Evolutionary conservation across 2,329 filamentous ascomycete genomes (phyloP).

Genomic region (Neofusicoccum laricinum): DNA sequence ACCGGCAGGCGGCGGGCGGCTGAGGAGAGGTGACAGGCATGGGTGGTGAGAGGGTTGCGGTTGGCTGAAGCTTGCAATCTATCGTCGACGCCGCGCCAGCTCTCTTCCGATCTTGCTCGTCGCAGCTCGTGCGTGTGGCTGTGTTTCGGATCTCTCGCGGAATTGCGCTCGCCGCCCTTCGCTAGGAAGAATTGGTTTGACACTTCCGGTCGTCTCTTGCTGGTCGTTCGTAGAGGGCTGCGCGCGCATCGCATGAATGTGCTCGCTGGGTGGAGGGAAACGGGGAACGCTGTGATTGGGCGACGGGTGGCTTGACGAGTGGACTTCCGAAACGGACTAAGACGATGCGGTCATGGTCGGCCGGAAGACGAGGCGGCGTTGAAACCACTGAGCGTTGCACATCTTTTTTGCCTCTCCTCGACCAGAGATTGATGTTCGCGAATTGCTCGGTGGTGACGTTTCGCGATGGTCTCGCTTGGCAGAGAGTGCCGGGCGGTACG

Average conservation of each 20-base stretch:
- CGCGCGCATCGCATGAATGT: no score
- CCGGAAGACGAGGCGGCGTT: not conserved
- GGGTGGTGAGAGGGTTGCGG: not conserved
- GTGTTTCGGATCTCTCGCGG: no score
- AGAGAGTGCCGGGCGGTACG: not conserved
- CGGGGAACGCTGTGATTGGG: no score
- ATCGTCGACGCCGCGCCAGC: slow-evolving; percentile 68
- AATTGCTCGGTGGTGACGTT: no score
- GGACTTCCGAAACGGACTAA: not conserved
- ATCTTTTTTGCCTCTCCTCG: not conserved
- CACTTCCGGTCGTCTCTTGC: no score
- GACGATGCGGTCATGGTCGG: no score
- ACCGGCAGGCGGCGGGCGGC: not conserved
- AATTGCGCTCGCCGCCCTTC: not conserved
- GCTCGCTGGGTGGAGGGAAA: no score
- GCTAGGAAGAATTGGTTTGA: not conserved
- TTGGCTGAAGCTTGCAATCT: slow-evolving; percentile 23
- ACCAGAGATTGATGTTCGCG: no score
- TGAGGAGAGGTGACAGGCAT: not conserved
- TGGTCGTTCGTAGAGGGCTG: no score
- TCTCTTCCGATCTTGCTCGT: no score
- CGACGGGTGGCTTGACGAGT: no score
- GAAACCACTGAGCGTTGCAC: not conserved
- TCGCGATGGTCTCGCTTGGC: not conserved
- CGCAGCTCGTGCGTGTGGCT: no score